These are phyloP conservation scores for Paracamarosporium sp. DNA, from an alignment of 2,329 filamentous ascomycete species.

Conservation along the genomic window DNA sequence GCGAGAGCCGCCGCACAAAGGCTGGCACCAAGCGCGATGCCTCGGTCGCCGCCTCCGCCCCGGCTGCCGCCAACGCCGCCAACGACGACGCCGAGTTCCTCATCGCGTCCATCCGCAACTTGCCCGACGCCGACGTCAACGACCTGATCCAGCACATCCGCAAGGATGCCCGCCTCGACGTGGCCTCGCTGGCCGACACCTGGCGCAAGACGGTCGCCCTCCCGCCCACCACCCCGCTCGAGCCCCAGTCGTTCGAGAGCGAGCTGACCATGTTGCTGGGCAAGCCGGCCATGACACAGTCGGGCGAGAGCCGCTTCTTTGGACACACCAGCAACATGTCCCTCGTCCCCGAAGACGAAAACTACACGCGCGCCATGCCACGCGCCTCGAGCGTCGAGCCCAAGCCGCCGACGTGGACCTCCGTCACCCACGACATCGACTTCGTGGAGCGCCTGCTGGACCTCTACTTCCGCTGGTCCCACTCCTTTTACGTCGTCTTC, in stretches of 20 bases:
- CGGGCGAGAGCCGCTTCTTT: constrained; percentile 44
- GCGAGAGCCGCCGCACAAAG: constrained; percentile 54
- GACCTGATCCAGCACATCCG: constrained; percentile 53
- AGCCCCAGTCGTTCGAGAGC: constrained; percentile 38
- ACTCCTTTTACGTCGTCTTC: constrained; percentile 75
- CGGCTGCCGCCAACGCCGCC: background rate
- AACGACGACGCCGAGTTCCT: constrained; percentile 44
- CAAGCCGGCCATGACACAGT: constrained; percentile 39
- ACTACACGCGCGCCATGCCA: constrained; percentile 28
- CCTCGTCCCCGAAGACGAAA: constrained; percentile 44
- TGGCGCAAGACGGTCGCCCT: constrained; percentile 49
- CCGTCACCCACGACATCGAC: constrained; percentile 62
- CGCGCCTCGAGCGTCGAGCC: constrained; percentile 22
- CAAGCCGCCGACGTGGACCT: constrained; percentile 61
- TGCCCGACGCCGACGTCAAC: constrained; percentile 54
- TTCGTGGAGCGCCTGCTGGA: constrained; percentile 70
- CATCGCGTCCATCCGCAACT: constrained; percentile 50
- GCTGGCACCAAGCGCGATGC: constrained; percentile 41
- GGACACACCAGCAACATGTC: constrained; percentile 47
- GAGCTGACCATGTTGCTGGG: constrained; percentile 48
- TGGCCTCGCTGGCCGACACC: constrained; percentile 48
- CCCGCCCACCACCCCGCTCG: constrained; percentile 28
- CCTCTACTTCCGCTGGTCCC: constrained; percentile 75
- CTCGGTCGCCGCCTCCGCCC: constrained; percentile 18
- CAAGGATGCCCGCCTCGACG: constrained; percentile 47